These are phyloP conservation scores for Lactarius evosmus DNA, from an alignment of 768 basidiomycete genomes.

Conservation along the genomic window DNA sequence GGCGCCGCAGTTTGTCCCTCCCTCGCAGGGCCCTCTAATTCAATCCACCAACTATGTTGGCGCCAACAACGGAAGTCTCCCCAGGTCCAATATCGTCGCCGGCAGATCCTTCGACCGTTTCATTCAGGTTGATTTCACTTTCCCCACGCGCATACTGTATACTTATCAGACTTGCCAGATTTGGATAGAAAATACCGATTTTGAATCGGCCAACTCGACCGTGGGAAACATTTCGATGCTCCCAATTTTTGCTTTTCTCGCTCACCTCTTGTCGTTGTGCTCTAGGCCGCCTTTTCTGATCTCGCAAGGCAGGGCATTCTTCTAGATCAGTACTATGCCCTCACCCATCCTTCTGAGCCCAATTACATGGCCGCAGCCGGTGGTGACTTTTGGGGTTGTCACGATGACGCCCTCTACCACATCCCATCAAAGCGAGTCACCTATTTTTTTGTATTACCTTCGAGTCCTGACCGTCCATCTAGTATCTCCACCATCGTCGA, in stretches of 20 bases:
- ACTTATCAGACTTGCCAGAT: conserved; percentile 42
- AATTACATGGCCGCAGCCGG: conserved; percentile 52
- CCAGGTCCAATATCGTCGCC: conserved; percentile 38
- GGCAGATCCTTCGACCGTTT: conserved; percentile 48
- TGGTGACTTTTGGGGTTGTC: conserved; percentile 54
- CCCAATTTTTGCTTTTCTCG: background rate
- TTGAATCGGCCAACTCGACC: conserved; percentile 31
- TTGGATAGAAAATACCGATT: conserved; percentile 66
- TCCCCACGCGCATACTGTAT: background rate
- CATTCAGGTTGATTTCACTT: conserved; percentile 33
- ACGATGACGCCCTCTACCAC: conserved; percentile 40
- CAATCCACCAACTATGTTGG: conserved; percentile 42
- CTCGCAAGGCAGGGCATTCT: conserved; percentile 51
- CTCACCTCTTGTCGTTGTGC: conserved; percentile 26
- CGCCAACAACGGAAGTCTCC: conserved; percentile 42
- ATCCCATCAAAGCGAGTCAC: conserved; percentile 30
- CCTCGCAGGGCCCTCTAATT: conserved; percentile 32
- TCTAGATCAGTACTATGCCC: conserved; percentile 42
- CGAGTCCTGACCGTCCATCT: background rate
- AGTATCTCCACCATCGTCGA: conserved; percentile 54
- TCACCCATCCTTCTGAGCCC: conserved; percentile 61
- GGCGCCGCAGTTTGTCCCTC: conserved; percentile 34
- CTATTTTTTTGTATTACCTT: background rate
- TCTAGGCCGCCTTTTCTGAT: conserved; percentile 33
- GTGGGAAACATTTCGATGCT: conserved; percentile 3